Evolutionary conservation across 768 basidiomycete genomes (phyloP).

Genomic region (Panaeolus papilionaceus): DNA sequence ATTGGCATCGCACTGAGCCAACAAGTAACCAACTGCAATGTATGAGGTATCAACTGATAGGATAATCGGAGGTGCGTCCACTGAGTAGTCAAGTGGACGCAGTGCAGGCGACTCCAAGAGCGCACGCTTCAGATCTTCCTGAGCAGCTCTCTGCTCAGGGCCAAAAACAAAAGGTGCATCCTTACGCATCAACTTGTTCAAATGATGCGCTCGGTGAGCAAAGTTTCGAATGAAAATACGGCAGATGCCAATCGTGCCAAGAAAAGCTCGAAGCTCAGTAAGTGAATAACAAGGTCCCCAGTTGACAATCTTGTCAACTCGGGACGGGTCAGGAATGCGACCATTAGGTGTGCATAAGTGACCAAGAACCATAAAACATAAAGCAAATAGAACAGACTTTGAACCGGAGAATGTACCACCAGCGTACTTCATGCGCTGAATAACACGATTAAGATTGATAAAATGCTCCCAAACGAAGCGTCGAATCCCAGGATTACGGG

Average conservation of each 20-base stretch:
- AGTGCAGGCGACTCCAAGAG: conserved; percentile 33
- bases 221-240: conserved; percentile 34
- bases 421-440: conserved; percentile 30
- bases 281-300: conserved; percentile 32
- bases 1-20: conserved; percentile 34
- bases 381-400: conserved; percentile 31
- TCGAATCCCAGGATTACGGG: too few relatives aligned
- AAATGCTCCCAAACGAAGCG: conserved; percentile 19
- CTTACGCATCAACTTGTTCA: conserved; percentile 28
- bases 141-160: conserved; percentile 24
- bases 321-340: conserved; percentile 29
- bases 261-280: conserved; percentile 35
- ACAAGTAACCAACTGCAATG: conserved; percentile 34
- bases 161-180: conserved; percentile 11
- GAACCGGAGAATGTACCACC: conserved; percentile 34
- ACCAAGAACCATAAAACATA: conserved; percentile 26
- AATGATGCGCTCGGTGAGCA: conserved; percentile 23
- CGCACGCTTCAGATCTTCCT: conserved; percentile 30
- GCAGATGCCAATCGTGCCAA: conserved; percentile 34
- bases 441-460: conserved; percentile 38
- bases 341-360: conserved; percentile 36
- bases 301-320: conserved; percentile 13
- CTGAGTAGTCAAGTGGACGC: conserved; percentile 11
- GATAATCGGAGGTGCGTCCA: too few relatives aligned
- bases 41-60: conserved; percentile 6